Percentiles rank a stretch among this genome's conserved stretches.
These are phyloP conservation scores for Neobulgaria alba DNA, from an alignment of 2,329 filamentous ascomycete genomes.

Conservation along the genomic window DNA sequence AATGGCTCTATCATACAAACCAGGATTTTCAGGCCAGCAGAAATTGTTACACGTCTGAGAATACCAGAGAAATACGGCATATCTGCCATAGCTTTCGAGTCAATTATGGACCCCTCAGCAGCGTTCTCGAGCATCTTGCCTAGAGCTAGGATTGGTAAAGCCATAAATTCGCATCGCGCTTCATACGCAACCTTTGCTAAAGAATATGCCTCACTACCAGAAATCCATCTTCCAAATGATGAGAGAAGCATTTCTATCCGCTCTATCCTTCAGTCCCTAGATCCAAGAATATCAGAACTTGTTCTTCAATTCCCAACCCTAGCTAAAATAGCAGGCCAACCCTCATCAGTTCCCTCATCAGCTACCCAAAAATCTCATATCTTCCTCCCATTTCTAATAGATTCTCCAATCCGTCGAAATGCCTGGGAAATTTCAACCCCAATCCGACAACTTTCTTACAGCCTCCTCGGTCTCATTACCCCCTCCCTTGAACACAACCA, in stretches of 20 bases:
- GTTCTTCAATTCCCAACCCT: constrained; percentile 34
- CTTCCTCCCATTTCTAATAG: constrained; percentile 57
- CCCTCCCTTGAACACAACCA: constrained; percentile 15
- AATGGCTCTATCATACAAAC: constrained; percentile 17
- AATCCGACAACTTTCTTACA: constrained; percentile 47
- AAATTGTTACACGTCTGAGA: constrained; percentile 37
- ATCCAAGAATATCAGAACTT: constrained; percentile 43
- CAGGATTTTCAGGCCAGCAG: constrained; percentile 32
- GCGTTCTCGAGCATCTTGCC: constrained; percentile 21
- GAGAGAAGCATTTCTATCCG: neutral
- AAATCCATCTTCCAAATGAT: neutral
- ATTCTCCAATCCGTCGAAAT: constrained; percentile 44
- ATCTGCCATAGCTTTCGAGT: constrained; percentile 30
- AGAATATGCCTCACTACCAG: constrained; percentile 14
- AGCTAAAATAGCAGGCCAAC: constrained; percentile 18
- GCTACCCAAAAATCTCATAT: constrained; percentile 32
- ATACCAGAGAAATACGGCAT: constrained; percentile 31
- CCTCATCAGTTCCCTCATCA: constrained; percentile 12
- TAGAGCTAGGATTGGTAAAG: constrained; percentile 15
- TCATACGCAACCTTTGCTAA: constrained; percentile 20
- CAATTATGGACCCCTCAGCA: constrained; percentile 19
- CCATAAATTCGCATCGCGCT: constrained; percentile 10
- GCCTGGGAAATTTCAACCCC: constrained; percentile 46
- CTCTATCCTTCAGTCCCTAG: constrained; percentile 26
- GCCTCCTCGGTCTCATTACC: constrained; percentile 35